Evolutionary conservation across 805 yeast species (phyloP), one percentile per base, ranked within the genome.

Genomic region (Monosporozyma yasuniensis): DNA sequence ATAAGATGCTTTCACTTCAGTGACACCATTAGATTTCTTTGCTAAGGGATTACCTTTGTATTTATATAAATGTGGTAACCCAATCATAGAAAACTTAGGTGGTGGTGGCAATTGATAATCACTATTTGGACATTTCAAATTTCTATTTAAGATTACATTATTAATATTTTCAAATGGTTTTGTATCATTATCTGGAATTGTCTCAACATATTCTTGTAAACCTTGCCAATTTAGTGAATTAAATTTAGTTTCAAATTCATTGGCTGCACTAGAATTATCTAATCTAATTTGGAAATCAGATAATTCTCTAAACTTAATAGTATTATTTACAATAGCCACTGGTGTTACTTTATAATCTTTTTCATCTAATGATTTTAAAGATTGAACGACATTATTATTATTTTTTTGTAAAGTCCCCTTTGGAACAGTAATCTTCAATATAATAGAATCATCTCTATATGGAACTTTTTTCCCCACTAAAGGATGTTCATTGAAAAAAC

Each of bases 271-370:
- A 12, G 84, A 82, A 56, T 78, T 75, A 46, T 75, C 76, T 11
- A 88, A 77, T 30, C 78, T 70, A 54, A 78, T 76, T 64, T 93
- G 98, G 64, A 88, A 91, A 66, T 90, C 98, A 0, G 91, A 82
- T 75, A 89, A 78, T 55, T 86, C 87, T 56, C 96, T 77, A 64
- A 91, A 91, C 54, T 84, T 76, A 60, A 81, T 83, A 16, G 83
- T 83, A 51, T 79, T 76, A 57, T 80, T 79, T 18, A 88, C 72
- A 18, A 87, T 75, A 0, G 83, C 89, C 4, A 78, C 74, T 0
- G 96, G 91, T 43, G 73, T 72, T 2, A 78, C 73, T 22, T 66
- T 67, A 47, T 75, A 72, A 3, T 68, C 56, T 11, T 65, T 59
- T n/a, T 67, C 62, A 48, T 74, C 59, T 25, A 70, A 44, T 3